These are phyloP conservation scores for Trichophyton schoenleinii DNA, from an alignment of 2,329 filamentous ascomycete species.

Conservation along the genomic window DNA sequence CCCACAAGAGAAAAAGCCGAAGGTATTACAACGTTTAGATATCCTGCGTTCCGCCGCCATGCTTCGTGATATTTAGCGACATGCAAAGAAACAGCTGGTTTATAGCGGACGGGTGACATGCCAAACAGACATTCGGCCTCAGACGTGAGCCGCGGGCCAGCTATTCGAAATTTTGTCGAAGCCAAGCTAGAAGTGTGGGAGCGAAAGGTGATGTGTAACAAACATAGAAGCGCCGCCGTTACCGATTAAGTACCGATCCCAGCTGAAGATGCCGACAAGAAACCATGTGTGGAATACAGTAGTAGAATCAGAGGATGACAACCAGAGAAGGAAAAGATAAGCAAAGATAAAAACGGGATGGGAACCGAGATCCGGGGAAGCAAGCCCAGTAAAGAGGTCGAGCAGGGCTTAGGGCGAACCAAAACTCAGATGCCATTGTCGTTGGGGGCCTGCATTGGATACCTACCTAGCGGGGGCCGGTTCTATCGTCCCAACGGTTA, in stretches of 20 bases:
- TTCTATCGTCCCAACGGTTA: constrained; percentile 27
- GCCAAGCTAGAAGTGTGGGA: constrained; percentile 18
- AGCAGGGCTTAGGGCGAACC: not conserved
- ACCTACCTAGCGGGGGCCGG: constrained; percentile 28
- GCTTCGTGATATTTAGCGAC: constrained; percentile 25
- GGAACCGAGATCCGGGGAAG: not conserved
- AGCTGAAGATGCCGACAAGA: constrained; percentile 20
- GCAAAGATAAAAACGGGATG: constrained; percentile 5
- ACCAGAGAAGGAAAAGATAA: constrained; percentile 17
- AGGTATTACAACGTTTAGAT: constrained; percentile 34
- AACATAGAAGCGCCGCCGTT: constrained; percentile 27
- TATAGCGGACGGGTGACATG: constrained; percentile 6
- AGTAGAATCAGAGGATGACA: constrained; percentile 17
- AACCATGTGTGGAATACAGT: constrained; percentile 25
- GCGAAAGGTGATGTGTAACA: constrained; percentile 25
- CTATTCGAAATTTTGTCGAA: constrained; percentile 23
- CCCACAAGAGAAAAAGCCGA: constrained; percentile 29
- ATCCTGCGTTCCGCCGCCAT: constrained; percentile 32
- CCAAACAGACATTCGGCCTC: not conserved
- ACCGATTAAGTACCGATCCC: constrained; percentile 25
- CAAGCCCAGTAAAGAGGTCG: not conserved
- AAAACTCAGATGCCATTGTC: not conserved
- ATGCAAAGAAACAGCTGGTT: constrained; percentile 24
- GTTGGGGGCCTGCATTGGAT: not conserved
- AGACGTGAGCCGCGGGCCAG: constrained; percentile 19